Evolutionary conservation across 192 early-diverging fungal species (phyloP).

Genomic region (Nowakowskiella sp.): DNA sequence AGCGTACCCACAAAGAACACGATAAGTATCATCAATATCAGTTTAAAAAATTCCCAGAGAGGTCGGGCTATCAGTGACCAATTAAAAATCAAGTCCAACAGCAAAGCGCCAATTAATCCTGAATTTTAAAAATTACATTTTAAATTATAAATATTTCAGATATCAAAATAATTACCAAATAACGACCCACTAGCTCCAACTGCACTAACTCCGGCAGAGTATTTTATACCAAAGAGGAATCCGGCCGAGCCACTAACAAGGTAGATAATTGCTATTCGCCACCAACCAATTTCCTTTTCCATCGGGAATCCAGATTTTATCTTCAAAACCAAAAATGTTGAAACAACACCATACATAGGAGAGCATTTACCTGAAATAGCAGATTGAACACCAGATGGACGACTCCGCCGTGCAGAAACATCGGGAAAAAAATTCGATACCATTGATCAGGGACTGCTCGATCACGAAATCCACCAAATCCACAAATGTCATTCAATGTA

Average conservation of each 20-base stretch:
- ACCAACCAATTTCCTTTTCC: constrained; percentile 69
- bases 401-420: constrained; percentile 76
- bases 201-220: constrained; percentile 43
- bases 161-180: constrained; percentile 29
- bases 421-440: constrained; percentile 70
- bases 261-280: constrained; percentile 65
- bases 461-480: constrained; percentile 46
- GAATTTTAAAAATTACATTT: constrained; percentile 12
- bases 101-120: constrained; percentile 70
- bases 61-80: constrained; percentile 62
- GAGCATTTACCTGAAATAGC: constrained; percentile 54
- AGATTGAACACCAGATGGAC: constrained; percentile 73
- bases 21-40: constrained; percentile 54
- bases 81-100: constrained; percentile 73
- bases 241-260: constrained; percentile 65
- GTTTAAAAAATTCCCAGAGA: constrained; percentile 56
- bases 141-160: not conserved
- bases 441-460: constrained; percentile 57
- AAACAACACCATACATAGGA: too few species aligned
- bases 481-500: constrained; percentile 51
- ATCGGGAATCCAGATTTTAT: constrained; percentile 65
- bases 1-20: constrained; percentile 66
- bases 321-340: too few species aligned
- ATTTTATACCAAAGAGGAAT: constrained; percentile 71
- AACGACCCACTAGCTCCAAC: constrained; percentile 48